Evolutionary conservation across 495 filamentous ascomycete genomes (phyloP).

Genomic region (Tetracladium setigerum): DNA sequence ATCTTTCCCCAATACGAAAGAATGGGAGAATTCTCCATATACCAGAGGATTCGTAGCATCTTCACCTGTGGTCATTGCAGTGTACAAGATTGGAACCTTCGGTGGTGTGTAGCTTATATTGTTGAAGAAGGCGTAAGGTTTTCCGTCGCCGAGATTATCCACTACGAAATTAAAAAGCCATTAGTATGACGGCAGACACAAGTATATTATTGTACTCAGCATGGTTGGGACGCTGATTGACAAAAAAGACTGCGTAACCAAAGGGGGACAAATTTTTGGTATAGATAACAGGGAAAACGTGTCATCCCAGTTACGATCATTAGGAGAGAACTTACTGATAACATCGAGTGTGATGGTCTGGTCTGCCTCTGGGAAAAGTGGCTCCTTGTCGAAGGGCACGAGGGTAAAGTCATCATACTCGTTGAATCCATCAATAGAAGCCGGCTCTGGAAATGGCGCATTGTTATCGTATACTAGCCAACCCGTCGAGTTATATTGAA

Average conservation of each 20-base stretch:
- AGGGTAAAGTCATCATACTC: constrained; percentile 69
- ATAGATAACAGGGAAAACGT: too few species aligned
- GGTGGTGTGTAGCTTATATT: constrained; percentile 65
- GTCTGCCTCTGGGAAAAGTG: constrained; percentile 48
- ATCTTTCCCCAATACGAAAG: constrained; percentile 57
- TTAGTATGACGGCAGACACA: not conserved
- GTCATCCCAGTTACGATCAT: constrained; percentile 12
- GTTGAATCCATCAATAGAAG: constrained; percentile 47
- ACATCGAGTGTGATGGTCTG: constrained; percentile 55
- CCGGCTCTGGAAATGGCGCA: constrained; percentile 49
- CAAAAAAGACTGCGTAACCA: too few species aligned
- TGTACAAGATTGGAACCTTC: constrained; percentile 77
- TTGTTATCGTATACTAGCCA: constrained; percentile 68
- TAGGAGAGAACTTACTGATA: constrained; percentile 33
- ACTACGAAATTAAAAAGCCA: not conserved
- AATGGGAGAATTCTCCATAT: constrained; percentile 68
- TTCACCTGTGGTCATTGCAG: constrained; percentile 56
- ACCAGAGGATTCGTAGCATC: constrained; percentile 53
- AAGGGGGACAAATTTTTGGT: too few species aligned
- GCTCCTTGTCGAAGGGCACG: constrained; percentile 54
- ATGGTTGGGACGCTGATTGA: too few species aligned
- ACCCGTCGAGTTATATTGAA: constrained; percentile 72
- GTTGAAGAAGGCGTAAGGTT: constrained; percentile 80
- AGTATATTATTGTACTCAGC: not conserved
- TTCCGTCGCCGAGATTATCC: constrained; percentile 62